Evolutionary conservation across 768 basidiomycete genomes (phyloP).

Genomic region (Pulveroboletus ravenelii): DNA sequence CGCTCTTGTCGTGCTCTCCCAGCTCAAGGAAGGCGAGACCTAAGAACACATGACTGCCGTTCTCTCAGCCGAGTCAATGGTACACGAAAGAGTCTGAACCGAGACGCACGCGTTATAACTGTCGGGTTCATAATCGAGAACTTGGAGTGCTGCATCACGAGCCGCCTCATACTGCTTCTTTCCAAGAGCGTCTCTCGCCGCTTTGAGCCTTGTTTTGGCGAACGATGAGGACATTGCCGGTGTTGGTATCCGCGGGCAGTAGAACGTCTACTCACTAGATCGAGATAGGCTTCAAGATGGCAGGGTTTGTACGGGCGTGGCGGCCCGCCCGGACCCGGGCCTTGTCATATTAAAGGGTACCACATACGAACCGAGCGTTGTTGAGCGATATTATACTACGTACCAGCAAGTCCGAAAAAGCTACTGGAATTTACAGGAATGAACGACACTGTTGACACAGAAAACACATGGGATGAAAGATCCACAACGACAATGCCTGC

Average conservation of each 20-base stretch:
- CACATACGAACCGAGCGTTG: too few relatives aligned
- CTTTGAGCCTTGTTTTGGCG: conserved; percentile 72
- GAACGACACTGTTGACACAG: too few relatives aligned
- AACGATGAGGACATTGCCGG: conserved; percentile 34
- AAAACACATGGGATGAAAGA: background rate
- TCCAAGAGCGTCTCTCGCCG: conserved; percentile 66
- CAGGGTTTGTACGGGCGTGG: too few relatives aligned
- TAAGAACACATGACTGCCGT: conserved; percentile 73
- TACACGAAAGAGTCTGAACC: background rate
- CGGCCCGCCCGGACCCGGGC: too few relatives aligned
- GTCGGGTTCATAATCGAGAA: conserved; percentile 69
- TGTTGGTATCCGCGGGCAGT: background rate
- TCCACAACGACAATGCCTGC: background rate
- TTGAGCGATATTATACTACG: too few relatives aligned
- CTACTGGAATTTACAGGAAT: too few relatives aligned
- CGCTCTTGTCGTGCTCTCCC: conserved; percentile 65
- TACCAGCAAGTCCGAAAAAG: too few relatives aligned
- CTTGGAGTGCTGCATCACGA: conserved; percentile 58
- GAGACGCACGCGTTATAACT: conserved; percentile 82
- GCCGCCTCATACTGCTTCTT: conserved; percentile 74
- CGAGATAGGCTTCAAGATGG: too few relatives aligned
- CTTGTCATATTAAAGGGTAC: too few relatives aligned
- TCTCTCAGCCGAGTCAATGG: conserved; percentile 1
- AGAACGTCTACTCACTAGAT: too few relatives aligned
- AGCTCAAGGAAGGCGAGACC: conserved; percentile 78